Percentiles rank a stretch among this genome's conserved stretches.
These are phyloP conservation scores for Microbotryum violaceum DNA, from an alignment of 1,284 basidiomycete genomes.

Conservation along the genomic window DNA sequence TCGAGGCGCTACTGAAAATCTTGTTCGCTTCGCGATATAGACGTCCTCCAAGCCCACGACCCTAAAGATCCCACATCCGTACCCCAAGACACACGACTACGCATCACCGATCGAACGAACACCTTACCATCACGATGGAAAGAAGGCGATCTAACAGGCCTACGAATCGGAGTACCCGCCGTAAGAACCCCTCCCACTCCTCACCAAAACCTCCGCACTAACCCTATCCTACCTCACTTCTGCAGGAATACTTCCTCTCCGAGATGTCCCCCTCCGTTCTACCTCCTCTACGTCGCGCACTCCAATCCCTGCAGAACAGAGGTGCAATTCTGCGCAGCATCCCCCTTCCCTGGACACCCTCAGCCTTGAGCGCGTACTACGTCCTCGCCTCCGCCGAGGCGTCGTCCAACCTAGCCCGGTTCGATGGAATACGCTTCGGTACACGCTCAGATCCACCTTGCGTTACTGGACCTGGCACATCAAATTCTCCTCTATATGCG, in stretches of 20 bases:
- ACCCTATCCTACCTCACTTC: not conserved
- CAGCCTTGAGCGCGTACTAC: conserved; percentile 88
- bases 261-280: conserved; percentile 55
- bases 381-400: conserved; percentile 91
- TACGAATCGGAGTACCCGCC: conserved; percentile 45
- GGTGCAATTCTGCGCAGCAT: conserved; percentile 69
- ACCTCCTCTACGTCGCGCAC: conserved; percentile 47
- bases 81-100: conserved; percentile 23
- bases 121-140: not conserved
- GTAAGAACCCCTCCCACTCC: not conserved
- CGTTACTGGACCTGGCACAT: no score
- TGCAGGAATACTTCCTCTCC: conserved; percentile 65
- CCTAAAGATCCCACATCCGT: conserved; percentile 69
- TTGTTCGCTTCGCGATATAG: conserved; percentile 42
- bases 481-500: conserved; percentile 30
- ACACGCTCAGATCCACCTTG: not conserved
- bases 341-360: conserved; percentile 65
- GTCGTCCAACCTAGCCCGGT: conserved; percentile 83
- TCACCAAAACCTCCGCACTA: conserved; percentile 49
- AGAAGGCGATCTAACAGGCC: conserved; percentile 40
- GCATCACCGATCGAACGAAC: not conserved
- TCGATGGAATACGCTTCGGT: conserved; percentile 60
- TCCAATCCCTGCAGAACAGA: conserved; percentile 50
- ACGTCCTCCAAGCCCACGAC: conserved; percentile 60
- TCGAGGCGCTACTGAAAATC: not conserved